Evolutionary conservation across 345 rosid genomes (phyloP).

Genomic region (Linum usitatissimum): DNA sequence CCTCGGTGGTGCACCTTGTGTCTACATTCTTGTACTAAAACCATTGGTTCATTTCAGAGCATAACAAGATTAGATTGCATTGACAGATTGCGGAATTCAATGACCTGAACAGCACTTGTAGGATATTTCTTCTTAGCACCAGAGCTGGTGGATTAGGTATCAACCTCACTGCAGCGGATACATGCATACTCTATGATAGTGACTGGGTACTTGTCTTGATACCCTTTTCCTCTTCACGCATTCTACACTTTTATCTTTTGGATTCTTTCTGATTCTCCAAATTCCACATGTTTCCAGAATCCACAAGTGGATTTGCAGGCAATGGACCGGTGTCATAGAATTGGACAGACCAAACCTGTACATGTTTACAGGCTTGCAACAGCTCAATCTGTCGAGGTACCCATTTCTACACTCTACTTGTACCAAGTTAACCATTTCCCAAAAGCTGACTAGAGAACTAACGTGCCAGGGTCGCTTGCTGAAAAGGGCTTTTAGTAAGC

Average conservation of each 20-base stretch:
- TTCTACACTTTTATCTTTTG: background rate
- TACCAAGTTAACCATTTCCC: no score
- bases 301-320: constrained; percentile 99
- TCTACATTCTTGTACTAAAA: no score
- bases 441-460: background rate
- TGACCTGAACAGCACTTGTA: constrained; percentile 48
- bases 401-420: background rate
- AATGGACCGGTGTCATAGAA: constrained; percentile 98
- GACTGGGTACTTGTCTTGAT: constrained; percentile 61
- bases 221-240: background rate
- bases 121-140: constrained; percentile 83
- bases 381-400: constrained; percentile 87
- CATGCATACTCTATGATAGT: constrained; percentile 90
- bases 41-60: no score
- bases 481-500: constrained; percentile 83
- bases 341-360: constrained; percentile 98
- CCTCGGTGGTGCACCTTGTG: no score
- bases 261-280: constrained; percentile 8
- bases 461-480: constrained; percentile 64
- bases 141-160: constrained; percentile 98
- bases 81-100: constrained; percentile 75
- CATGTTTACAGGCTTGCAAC: constrained; percentile 94
- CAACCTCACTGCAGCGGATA: constrained; percentile 94
- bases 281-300: constrained; percentile 40
- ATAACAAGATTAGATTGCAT: background rate